phyloP scores from a whole-genome alignment of 768 basidiomycete species.

The Pleurotus tuber-regium region DNA sequence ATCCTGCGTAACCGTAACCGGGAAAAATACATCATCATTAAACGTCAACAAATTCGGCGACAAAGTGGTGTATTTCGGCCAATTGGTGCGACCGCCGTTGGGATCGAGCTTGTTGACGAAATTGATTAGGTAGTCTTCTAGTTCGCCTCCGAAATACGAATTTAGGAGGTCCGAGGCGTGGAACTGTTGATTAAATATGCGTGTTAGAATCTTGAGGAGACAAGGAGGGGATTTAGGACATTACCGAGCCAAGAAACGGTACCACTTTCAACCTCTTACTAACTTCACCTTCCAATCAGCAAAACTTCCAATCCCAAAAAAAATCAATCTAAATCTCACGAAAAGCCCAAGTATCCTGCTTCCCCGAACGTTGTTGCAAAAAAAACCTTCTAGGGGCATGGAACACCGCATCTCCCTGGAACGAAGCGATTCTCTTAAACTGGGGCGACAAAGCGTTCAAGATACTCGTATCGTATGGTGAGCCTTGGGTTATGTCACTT shows the following conservation, averaged over 20 bases:
- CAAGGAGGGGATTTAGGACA: slow-evolving; percentile 6
- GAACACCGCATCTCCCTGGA: slow-evolving; percentile 50
- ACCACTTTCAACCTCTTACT: slow-evolving; percentile 41
- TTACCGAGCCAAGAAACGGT: slow-evolving; percentile 43
- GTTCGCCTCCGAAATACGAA: slow-evolving; percentile 38
- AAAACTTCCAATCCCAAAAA: too few species aligned
- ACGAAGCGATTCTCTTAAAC: slow-evolving; percentile 49
- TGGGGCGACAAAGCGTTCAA: slow-evolving; percentile 44
- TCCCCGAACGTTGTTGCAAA: slow-evolving; percentile 31
- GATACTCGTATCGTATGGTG: slow-evolving; percentile 48
- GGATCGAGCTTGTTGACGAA: slow-evolving; percentile 43
- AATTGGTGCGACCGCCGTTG: slow-evolving; percentile 35
- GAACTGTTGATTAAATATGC: slow-evolving; percentile 25
- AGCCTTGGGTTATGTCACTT: slow-evolving; percentile 40
- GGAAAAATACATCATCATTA: slow-evolving; percentile 27
- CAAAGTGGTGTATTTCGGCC: slow-evolving; percentile 40
- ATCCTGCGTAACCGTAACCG: slow-evolving; percentile 37
- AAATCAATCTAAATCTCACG: slow-evolving; percentile 22
- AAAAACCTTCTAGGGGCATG: slow-evolving; percentile 49
- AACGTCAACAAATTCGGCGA: slow-evolving; percentile 39
- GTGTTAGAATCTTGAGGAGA: not conserved
- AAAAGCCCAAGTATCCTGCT: slow-evolving; percentile 41
- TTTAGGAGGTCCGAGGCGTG: slow-evolving; percentile 44
- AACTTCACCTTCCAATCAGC: slow-evolving; percentile 26
- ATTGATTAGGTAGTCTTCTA: slow-evolving; percentile 46